A percentile compares a stretch with the other conserved stretches of the same genome.
Conservation (phyloP, 83 land plant genomes). For the Thuja plicata region DNA sequence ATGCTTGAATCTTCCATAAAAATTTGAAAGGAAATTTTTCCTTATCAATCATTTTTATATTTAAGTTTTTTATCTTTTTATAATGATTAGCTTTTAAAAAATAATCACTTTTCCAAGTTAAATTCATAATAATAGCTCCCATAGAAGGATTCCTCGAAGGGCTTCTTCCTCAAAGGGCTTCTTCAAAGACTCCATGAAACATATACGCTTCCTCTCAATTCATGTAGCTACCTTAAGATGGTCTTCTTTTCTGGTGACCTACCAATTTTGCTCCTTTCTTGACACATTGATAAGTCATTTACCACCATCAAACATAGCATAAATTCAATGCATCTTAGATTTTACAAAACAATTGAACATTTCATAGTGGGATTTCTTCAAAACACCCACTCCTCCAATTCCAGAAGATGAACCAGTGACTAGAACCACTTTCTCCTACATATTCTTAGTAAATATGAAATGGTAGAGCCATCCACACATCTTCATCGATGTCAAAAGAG, state of each 20-base stretch:
- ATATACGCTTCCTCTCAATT: no score
- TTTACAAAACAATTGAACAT: background rate
- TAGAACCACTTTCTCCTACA: slow-evolving; percentile 36
- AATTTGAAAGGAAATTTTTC: no score
- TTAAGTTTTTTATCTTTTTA: no score
- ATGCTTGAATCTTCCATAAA: no score
- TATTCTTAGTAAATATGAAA: slow-evolving; percentile 31
- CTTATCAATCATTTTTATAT: no score
- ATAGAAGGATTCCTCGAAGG: no score
- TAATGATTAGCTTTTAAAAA: no score
- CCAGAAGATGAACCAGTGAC: slow-evolving; percentile 71
- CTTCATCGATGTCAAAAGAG: background rate
- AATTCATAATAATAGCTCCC: no score
- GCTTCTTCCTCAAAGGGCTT: no score
- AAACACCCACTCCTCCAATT: slow-evolving; percentile 57
- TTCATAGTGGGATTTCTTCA: slow-evolving; percentile 8
- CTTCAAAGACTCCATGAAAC: no score
- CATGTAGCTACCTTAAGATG: slow-evolving; percentile 23
- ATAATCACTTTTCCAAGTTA: no score
- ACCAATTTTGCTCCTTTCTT: slow-evolving; percentile 43
- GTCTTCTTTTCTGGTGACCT: slow-evolving; percentile 32
- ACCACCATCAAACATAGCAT: slow-evolving; percentile 13
- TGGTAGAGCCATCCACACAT: background rate
- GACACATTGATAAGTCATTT: slow-evolving; percentile 54
- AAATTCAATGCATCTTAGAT: background rate